Conservation (phyloP, 2,329 filamentous ascomycete genomes). For the Fusarium penzigii region DNA sequence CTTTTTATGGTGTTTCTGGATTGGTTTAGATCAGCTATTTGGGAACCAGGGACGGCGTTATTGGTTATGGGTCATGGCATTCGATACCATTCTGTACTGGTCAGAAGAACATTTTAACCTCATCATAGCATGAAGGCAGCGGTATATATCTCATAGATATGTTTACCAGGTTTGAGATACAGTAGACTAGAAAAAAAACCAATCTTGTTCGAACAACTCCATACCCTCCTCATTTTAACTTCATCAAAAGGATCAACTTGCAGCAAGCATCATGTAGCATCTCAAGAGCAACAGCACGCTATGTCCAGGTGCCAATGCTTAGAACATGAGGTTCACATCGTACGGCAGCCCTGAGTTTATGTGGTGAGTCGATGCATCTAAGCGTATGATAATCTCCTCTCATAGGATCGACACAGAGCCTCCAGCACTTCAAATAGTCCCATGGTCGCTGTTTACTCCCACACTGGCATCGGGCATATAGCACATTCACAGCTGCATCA, state of each 20-base stretch:
- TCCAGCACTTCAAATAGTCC: neutral
- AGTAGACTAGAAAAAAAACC: constrained; percentile 10
- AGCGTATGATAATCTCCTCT: too few species aligned
- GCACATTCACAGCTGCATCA: neutral
- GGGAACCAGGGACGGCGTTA: constrained; percentile 21
- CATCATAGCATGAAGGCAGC: constrained; percentile 17
- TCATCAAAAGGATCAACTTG: too few species aligned
- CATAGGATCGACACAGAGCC: neutral
- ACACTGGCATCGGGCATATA: neutral
- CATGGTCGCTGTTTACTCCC: neutral
- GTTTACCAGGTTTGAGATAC: constrained; percentile 7
- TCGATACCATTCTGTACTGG: constrained; percentile 31
- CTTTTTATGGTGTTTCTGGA: constrained; percentile 20
- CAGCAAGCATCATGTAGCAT: too few species aligned
- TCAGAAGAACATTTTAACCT: constrained; percentile 17
- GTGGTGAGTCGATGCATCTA: too few species aligned
- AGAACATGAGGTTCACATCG: too few species aligned
- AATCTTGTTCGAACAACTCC: too few species aligned
- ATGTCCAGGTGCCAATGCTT: too few species aligned
- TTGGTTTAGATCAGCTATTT: constrained; percentile 5
- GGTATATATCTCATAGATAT: constrained; percentile 13
- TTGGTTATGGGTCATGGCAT: constrained; percentile 6
- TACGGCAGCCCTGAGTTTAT: too few species aligned
- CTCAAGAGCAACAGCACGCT: too few species aligned
- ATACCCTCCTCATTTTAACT: too few species aligned